phyloP scores from a whole-genome alignment of 306 rosid species.

The Spatholobus suberectus region DNA sequence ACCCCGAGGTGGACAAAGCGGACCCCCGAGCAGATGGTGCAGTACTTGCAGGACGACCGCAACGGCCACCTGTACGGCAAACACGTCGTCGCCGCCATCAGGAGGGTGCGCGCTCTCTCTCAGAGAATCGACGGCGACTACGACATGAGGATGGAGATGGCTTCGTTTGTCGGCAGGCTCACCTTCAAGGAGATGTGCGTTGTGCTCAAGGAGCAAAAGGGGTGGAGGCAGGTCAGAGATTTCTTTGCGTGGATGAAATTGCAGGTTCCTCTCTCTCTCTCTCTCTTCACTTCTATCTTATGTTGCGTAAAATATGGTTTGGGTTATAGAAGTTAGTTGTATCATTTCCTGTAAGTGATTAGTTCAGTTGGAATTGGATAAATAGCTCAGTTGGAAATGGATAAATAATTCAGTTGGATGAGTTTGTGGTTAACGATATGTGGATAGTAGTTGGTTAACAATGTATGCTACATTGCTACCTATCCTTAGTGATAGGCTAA shows the following conservation, averaged over 20 bases:
- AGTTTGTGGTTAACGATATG: too few relatives aligned
- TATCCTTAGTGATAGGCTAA: too few relatives aligned
- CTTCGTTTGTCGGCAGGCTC: conserved; percentile 77
- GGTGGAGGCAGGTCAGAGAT: conserved; percentile 92
- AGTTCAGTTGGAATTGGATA: too few relatives aligned
- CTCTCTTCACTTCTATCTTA: not conserved
- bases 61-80: conserved; percentile 77
- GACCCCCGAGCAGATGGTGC: conserved; percentile 92
- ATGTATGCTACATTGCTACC: too few relatives aligned
- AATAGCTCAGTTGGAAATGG: too few relatives aligned
- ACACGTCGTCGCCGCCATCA: conserved; percentile 90
- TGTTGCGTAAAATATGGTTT: not conserved
- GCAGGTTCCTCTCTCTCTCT: conserved; percentile 58
- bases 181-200: conserved; percentile 88
- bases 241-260: conserved; percentile 94
- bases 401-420: too few relatives aligned
- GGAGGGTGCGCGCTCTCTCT: conserved; percentile 70
- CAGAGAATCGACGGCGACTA: conserved; percentile 53
- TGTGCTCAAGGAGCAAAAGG: conserved; percentile 87
- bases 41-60: conserved; percentile 72
- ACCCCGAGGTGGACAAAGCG: conserved; percentile 91
- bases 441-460: too few relatives aligned
- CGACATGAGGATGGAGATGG: conserved; percentile 83
- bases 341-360: too few relatives aligned
- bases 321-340: too few relatives aligned